These are phyloP conservation scores for Hypoxylon lenormandii DNA, from an alignment of 495 filamentous ascomycete genomes.

Conservation along the genomic window DNA sequence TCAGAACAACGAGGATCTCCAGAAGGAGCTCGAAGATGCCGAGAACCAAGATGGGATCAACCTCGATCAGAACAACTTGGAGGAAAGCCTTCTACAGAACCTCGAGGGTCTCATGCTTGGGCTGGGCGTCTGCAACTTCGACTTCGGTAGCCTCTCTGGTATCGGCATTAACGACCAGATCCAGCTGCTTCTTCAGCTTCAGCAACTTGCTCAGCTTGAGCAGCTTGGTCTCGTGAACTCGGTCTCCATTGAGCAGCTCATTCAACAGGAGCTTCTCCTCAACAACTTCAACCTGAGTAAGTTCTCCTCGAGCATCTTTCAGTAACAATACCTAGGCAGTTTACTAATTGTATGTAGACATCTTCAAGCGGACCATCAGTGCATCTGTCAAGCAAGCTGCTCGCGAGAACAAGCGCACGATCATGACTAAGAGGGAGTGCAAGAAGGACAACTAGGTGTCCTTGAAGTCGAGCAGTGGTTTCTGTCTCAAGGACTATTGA, in stretches of 20 bases:
- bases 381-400: constrained; percentile 46
- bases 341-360: constrained; percentile 41
- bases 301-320: background rate
- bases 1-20: constrained; percentile 10
- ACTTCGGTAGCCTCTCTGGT: constrained; percentile 47
- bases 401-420: constrained; percentile 38
- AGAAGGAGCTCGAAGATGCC: constrained; percentile 12
- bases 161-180: constrained; percentile 54
- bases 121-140: constrained; percentile 53
- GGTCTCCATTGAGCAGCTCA: constrained; percentile 51
- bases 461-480: background rate
- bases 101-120: constrained; percentile 53
- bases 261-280: constrained; percentile 52
- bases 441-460: constrained; percentile 19
- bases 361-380: constrained; percentile 56
- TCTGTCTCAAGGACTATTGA: background rate
- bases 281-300: constrained; percentile 54
- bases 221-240: constrained; percentile 55
- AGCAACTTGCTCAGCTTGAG: constrained; percentile 57
- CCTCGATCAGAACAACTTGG: constrained; percentile 37
- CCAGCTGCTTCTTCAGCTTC: constrained; percentile 58
- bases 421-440: constrained; percentile 40
- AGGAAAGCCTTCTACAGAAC: constrained; percentile 44
- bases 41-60: constrained; percentile 25
- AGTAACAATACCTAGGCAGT: background rate